Percentiles rank a stretch among this genome's conserved stretches.
Conservation (phyloP, 2,329 filamentous ascomycete species). For the Seiridium unicorne region DNA sequence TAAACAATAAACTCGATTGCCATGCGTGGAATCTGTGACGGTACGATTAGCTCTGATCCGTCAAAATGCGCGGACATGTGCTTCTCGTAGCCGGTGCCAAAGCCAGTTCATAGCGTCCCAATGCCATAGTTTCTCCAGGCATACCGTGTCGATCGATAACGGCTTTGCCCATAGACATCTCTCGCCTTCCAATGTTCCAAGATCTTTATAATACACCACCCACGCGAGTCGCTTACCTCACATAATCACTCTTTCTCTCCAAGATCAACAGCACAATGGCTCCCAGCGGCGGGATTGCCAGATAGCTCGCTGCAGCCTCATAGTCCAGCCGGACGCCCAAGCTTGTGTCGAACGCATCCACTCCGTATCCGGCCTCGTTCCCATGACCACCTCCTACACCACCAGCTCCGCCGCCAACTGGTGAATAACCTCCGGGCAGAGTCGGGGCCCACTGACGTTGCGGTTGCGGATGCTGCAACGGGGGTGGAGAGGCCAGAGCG, state of each 20-base stretch:
- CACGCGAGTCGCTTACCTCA: conserved; percentile 60
- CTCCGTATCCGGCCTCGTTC: conserved; percentile 29
- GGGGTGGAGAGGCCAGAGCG: conserved; percentile 41
- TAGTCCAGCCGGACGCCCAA: conserved; percentile 83
- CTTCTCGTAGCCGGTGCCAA: not conserved
- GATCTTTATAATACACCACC: not conserved
- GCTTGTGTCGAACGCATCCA: conserved; percentile 76
- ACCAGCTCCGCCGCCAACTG: conserved; percentile 13
- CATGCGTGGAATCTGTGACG: conserved; percentile 82
- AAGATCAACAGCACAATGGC: conserved; percentile 80
- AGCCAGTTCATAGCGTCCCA: not conserved
- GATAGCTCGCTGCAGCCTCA: conserved; percentile 87
- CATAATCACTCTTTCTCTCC: conserved; percentile 96
- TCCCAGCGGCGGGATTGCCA: conserved; percentile 80
- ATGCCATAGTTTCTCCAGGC: not conserved
- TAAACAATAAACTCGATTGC: conserved; percentile 86
- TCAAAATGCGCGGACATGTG: not conserved
- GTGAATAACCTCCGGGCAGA: conserved; percentile 2
- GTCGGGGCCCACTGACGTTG: conserved; percentile 52
- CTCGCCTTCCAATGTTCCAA: too few relatives aligned
- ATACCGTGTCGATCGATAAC: not conserved
- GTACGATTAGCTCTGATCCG: conserved; percentile 7
- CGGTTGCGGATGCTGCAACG: conserved; percentile 53
- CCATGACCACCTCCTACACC: conserved; percentile 14
- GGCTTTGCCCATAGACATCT: too few relatives aligned